phyloP scores from a whole-genome alignment of 257 asterid genomes.

The Verbena officinalis region DNA sequence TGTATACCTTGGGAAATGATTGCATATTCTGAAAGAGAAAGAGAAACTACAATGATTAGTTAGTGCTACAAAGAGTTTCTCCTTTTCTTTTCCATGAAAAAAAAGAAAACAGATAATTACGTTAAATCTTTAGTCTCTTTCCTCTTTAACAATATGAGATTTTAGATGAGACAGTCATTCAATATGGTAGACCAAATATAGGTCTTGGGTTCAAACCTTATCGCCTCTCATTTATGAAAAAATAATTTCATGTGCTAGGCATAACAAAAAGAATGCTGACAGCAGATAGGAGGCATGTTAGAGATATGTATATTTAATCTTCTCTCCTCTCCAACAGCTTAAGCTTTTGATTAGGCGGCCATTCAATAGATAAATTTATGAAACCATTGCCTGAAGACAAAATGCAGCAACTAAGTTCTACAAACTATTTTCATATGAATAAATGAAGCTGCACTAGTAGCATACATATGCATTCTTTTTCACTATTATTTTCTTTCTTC shows the following conservation, averaged over 20 bases:
- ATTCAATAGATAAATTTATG: neutral
- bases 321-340: no score
- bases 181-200: no score
- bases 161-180: no score
- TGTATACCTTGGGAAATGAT: neutral
- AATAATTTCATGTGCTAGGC: no score
- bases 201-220: no score
- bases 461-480: neutral
- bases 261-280: no score
- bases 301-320: no score
- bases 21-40: neutral
- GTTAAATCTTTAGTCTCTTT: no score
- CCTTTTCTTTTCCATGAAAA: conserved; percentile 7
- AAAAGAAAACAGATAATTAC: neutral
- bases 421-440: neutral
- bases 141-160: no score
- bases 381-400: conserved; percentile 8
- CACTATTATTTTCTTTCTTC: neutral
- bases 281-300: no score
- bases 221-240: no score
- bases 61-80: conserved; percentile 8
- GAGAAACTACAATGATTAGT: neutral
- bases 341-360: no score
- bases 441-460: conserved; percentile 18
- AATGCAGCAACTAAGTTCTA: conserved; percentile 2